A percentile compares a stretch with the other conserved stretches of the same genome.
These are phyloP conservation scores for Drechslerella coelobrocha DNA, from an alignment of 2,329 filamentous ascomycete genomes.

Conservation along the genomic window DNA sequence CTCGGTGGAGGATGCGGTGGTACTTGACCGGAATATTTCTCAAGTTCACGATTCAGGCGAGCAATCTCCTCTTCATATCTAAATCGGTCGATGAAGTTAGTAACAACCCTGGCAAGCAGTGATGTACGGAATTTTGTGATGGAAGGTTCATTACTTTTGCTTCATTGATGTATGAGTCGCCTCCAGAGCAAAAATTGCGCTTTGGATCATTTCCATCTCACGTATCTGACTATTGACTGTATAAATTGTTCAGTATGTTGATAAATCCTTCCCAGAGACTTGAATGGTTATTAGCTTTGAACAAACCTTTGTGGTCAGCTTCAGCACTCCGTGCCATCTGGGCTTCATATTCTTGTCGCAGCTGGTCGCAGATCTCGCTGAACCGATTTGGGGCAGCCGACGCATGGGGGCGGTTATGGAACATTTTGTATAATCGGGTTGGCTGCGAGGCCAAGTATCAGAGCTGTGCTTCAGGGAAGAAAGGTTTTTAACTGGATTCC, in stretches of 20 bases:
- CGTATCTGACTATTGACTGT: constrained; percentile 87
- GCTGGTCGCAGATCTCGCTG: constrained; percentile 88
- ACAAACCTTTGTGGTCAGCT: constrained; percentile 93
- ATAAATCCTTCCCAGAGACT: not conserved
- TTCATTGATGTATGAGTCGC: constrained; percentile 88
- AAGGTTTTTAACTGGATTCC: not conserved
- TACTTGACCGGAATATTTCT: constrained; percentile 68
- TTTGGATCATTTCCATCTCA: constrained; percentile 91
- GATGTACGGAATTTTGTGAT: constrained; percentile 6
- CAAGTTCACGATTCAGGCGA: constrained; percentile 85
- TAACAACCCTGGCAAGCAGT: not conserved
- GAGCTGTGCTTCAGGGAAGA: not conserved
- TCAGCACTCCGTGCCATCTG: constrained; percentile 81
- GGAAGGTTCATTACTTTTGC: constrained; percentile 72
- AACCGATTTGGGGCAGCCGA: constrained; percentile 73
- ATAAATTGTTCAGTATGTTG: constrained; percentile 53
- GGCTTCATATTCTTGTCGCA: constrained; percentile 88
- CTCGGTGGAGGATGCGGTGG: constrained; percentile 64
- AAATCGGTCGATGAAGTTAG: constrained; percentile 18
- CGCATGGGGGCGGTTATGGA: constrained; percentile 83
- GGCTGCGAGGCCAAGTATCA: constrained; percentile 15
- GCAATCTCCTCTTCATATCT: constrained; percentile 94
- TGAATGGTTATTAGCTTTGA: constrained; percentile 12
- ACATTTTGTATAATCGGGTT: constrained; percentile 68
- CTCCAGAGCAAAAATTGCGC: constrained; percentile 92